Base-by-base conservation (phyloP, 768 basidiomycete species). In the Antrodiella citrinella region DNA sequence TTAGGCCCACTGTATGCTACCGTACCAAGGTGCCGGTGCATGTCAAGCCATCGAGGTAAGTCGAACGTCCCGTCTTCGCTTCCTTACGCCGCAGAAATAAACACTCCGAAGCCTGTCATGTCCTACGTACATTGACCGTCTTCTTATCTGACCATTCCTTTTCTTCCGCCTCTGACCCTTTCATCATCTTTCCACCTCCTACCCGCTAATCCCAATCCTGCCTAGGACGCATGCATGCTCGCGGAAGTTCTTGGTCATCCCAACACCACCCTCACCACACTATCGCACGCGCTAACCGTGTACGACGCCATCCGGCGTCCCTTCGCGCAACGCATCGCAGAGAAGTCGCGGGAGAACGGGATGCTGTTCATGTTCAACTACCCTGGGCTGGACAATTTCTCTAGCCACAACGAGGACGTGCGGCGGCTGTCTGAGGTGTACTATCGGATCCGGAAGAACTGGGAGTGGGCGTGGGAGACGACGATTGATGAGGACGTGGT, bases 391-490 rank as follows among this genome's bases (percentile, higher is more conserved):
- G n/a, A n/a, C n/a, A n/a, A n/a, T n/a, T n/a, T n/a, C n/a, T n/a
- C n/a, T n/a, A n/a, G n/a, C n/a, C n/a, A 62, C 20, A 62, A 62
- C 25, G 57, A 67, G 51, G 51, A 65, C 48, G 50, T 59, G 47
- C 49, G 64, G 11, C 67, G 66, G 50, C 63, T 79, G 7, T 56
- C 67, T 13, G 58, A 69, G 38, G 59, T 82, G 3, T 71, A 68
- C 4, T 59, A 67, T 26, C 61, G 61, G 10, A 61, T 84, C 21
- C 71, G 69, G 15, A 68, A 69, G 58, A 75, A 72, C 44, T 82
- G 80, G 80, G 75, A 78, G 50, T 86, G 83, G 83, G 63, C 73
- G 4, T 82, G 80, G 80, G 66, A 67, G 7, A 72, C 76, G 20
- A 74, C 72, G 3, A 55, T 77, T 15, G 73, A 75, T 39, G 64